Base-by-base conservation (phyloP, 169 alveolate genomes). In the Fabrea salina region DNA sequence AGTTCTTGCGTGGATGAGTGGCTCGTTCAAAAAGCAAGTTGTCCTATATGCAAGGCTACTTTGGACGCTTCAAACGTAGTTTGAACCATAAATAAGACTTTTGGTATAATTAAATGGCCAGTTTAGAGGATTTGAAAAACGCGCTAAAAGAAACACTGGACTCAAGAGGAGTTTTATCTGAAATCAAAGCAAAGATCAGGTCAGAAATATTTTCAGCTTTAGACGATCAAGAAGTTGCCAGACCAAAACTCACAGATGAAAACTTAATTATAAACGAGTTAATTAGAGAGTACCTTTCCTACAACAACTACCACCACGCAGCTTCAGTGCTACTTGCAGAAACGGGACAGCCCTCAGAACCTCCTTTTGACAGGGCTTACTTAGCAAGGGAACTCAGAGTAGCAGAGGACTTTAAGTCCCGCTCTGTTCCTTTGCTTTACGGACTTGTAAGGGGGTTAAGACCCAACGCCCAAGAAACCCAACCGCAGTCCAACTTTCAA, bases 241-340 rank as follows among this genome's bases (percentile, higher is more conserved):
- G 89, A 50, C 92, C 95, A 4, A 70, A 87, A 67, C 81, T 89
- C 33, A 75, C 93, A 0, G 77, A 86, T 71, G 95, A 92, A 79
- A 92, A 92, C 83, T 70, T 92, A 82, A 83, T 92, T n/a, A 89
- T 92, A 41, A 92, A 92, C 84, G 95, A 88, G 57, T 87, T 92
- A 87, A 92, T 92, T 57, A 84, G 94, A 79, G 96, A 92, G 81
- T 92, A 92, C 83, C 66, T 92, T 41, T 85, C 77, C 71, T 90
- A 87, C 61, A 92, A 92, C 79, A 86, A 84, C 70, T 92, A 88
- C 81, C 79, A 86, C 30, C 92, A 92, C 74, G 61, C 94, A 3
- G 33, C 75, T 8, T 76, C 89, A n/a, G 96, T 92, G 19, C 82
- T 92, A 47, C 59, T 85, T 32, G 85, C 96, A 13, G 96, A 92